These are phyloP conservation scores for Dillenia turbinata DNA, from an alignment of 164 flowering plant genomes.

Conservation along the genomic window DNA sequence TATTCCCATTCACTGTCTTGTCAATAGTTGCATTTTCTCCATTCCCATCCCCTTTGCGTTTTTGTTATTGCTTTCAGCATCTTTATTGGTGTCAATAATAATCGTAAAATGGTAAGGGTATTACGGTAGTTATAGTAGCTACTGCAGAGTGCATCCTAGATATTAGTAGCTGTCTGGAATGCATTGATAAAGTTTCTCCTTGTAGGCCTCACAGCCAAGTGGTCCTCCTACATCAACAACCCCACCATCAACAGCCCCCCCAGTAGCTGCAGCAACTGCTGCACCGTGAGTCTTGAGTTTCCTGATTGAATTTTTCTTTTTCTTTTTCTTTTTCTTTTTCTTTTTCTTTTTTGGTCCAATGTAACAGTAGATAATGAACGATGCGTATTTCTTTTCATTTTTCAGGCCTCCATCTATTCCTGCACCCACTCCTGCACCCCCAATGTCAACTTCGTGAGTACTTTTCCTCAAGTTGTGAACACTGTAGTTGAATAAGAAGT, in stretches of 20 bases:
- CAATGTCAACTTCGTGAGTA: slow-evolving; percentile 35
- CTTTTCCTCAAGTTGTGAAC: background rate
- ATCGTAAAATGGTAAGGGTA: no score
- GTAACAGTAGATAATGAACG: background rate
- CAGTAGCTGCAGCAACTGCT: slow-evolving; percentile 33
- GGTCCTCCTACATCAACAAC: slow-evolving; percentile 31
- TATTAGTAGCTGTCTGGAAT: background rate
- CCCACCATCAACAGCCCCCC: slow-evolving; percentile 35
- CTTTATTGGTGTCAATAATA: no score
- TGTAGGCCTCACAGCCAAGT: slow-evolving; percentile 48
- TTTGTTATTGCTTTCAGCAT: no score
- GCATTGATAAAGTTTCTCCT: background rate
- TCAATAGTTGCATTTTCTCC: no score
- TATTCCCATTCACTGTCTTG: no score
- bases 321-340: background rate
- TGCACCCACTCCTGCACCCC: slow-evolving; percentile 22
- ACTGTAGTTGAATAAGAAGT: no score
- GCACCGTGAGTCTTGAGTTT: slow-evolving; percentile 38
- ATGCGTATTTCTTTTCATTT: background rate
- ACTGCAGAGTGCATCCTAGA: background rate
- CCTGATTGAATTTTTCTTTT: background rate
- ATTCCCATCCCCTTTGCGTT: no score
- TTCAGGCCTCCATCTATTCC: slow-evolving; percentile 35
- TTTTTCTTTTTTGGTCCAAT: background rate
- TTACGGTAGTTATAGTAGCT: no score